These are phyloP conservation scores for Cryphonectria nitschkei DNA, from an alignment of 2,329 filamentous ascomycete genomes.

Conservation along the genomic window DNA sequence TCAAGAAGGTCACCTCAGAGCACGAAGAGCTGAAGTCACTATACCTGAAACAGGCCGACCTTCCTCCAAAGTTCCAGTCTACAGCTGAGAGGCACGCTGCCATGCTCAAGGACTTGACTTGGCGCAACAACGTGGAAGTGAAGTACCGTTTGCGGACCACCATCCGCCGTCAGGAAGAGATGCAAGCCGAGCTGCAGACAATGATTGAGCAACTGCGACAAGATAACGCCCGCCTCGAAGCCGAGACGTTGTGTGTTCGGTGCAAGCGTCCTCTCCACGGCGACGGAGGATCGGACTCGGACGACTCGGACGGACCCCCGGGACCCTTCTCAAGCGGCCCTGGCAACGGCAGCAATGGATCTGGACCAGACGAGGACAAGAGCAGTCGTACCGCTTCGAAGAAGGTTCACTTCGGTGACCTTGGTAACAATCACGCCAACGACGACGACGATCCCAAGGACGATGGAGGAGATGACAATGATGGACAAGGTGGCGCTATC, in stretches of 20 bases:
- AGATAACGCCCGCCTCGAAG: neutral
- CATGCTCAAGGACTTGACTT: neutral
- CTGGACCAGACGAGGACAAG: neutral
- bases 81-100: neutral
- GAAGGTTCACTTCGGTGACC: neutral
- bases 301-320: neutral
- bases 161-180: neutral
- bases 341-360: neutral
- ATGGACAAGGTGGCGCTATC: neutral
- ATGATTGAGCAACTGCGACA: neutral
- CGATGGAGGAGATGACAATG: slow-evolving; percentile 2
- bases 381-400: neutral
- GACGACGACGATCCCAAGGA: neutral
- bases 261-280: neutral
- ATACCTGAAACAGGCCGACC: neutral
- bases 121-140: neutral
- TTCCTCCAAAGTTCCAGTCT: neutral
- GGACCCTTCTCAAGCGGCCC: neutral
- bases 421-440: neutral
- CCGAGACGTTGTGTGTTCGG: neutral
- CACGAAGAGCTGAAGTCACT: neutral
- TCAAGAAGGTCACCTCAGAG: neutral
- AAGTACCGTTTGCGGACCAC: neutral
- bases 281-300: neutral
- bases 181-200: neutral